Conservation (phyloP, 169 alveolate species). For the Cytauxzoon felis region DNA sequence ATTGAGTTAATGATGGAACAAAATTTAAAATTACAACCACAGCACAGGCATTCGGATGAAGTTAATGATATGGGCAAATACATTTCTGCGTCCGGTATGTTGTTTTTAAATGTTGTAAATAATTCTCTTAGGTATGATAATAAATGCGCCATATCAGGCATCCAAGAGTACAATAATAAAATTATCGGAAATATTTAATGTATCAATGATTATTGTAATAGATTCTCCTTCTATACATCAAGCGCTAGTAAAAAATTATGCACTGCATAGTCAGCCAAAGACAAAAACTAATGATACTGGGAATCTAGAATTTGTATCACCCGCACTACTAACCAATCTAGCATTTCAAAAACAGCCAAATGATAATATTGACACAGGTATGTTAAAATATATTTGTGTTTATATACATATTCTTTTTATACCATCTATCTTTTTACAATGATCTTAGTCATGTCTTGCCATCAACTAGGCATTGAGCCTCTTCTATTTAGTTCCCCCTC, state of each 20-base stretch:
- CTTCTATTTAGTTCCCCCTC: too few relatives aligned
- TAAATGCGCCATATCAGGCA: constrained; percentile 85
- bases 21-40: constrained; percentile 7
- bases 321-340: constrained; percentile 7
- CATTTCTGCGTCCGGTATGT: constrained; percentile 32
- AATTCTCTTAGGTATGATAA: constrained; percentile 70
- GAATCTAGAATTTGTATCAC: background rate
- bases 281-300: background rate
- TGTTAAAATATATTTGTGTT: too few relatives aligned
- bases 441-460: too few relatives aligned
- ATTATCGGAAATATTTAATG: constrained; percentile 72
- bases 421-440: too few relatives aligned
- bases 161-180: constrained; percentile 65
- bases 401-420: too few relatives aligned
- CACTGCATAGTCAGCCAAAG: background rate
- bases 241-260: constrained; percentile 55
- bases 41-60: constrained; percentile 30
- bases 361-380: too few relatives aligned
- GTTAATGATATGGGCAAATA: constrained; percentile 39
- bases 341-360: constrained; percentile 25
- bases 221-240: constrained; percentile 81
- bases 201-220: constrained; percentile 77
- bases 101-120: background rate
- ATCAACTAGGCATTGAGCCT: too few relatives aligned
- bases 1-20: constrained; percentile 38